Base-by-base conservation (phyloP, 352 stramenopile genomes). In the Aphanomyces astaci region DNA sequence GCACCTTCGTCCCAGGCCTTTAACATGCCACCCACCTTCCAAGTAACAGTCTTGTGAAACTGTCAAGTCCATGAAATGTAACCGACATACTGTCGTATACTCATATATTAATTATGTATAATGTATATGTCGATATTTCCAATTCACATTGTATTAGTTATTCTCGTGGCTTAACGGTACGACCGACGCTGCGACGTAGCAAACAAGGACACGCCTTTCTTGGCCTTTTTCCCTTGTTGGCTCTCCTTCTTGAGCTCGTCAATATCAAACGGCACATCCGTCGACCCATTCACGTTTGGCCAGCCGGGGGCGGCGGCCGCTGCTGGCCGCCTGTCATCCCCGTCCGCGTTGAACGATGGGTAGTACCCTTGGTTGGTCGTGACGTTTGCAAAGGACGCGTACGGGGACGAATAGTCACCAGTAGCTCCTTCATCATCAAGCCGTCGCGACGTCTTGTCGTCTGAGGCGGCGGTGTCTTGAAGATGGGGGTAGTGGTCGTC, bases 281-380 rank as follows among this genome's bases (percentile, higher is more conserved):
- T 43, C 7, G 36, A 7, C 7, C 36, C 15, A 7, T 15, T 15
- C 36, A 43, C 36, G 36, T 43, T 43, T 43, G 36, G 36, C 36
- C 36, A 43, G 7, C 36, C 36, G 15, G 36, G 36, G 36, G 36
- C 15, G 7, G 36, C 7, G 7, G 15, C 15, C 36, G 36, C 7
- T 0, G 48, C n/a, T n/a, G n/a, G n/a, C n/a, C n/a, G n/a, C n/a
- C n/a, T 30, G n/a, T 22, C 48, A 15, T 55, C 48, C n/a, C n/a
- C 48, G 22, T 22, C 27, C n/a, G 22, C n/a, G 22, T 55, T 55
- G n/a, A 93, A 70, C 7, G 74, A 75, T 11, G 84, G 84, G 57
- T 87, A 91, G 71, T 89, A 91, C 17, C 84, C 84, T 17, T 78
- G 90, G 27, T 91, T 81, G 24, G 83, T 72, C 40, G 82, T 93